Conservation (phyloP, 176 grass and related monocot genomes). For the Avena sativa region DNA sequence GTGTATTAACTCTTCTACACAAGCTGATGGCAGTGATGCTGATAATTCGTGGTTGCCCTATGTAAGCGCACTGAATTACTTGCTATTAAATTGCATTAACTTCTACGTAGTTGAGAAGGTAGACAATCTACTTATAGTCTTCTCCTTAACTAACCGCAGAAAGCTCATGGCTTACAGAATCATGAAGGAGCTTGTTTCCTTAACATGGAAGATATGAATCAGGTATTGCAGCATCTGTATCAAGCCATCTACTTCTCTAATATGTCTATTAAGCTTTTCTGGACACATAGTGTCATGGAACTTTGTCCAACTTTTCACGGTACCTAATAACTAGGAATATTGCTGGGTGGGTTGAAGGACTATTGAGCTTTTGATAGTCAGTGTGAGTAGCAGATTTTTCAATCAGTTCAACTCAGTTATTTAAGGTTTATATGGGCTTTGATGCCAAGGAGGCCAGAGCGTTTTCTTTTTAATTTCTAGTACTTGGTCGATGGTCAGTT, state of each 20-base stretch:
- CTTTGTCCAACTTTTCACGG: conserved; percentile 14
- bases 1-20: conserved; percentile 84
- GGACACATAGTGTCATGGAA: conserved; percentile 11
- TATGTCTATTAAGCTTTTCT: conserved; percentile 38
- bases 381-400: conserved; percentile 7
- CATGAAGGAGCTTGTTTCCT: conserved; percentile 62
- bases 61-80: conserved; percentile 64
- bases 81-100: conserved; percentile 25
- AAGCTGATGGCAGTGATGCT: conserved; percentile 51
- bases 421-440: conserved; percentile 5
- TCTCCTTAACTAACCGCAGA: conserved; percentile 57
- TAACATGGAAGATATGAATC: conserved; percentile 84
- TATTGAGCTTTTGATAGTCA: conserved; percentile 31
- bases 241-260: conserved; percentile 37
- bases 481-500: conserved; percentile 19
- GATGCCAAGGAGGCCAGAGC: background rate
- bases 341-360: conserved; percentile 24
- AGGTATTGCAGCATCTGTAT: conserved; percentile 62
- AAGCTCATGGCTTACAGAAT: conserved; percentile 63
- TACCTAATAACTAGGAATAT: conserved; percentile 23
- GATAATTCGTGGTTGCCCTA: conserved; percentile 90
- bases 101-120: conserved; percentile 27
- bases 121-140: conserved; percentile 51
- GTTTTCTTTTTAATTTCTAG: conserved; percentile 2
- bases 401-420: conserved; percentile 15